Conservation (phyloP, 768 basidiomycete species). For the Ramaria sp. region DNA sequence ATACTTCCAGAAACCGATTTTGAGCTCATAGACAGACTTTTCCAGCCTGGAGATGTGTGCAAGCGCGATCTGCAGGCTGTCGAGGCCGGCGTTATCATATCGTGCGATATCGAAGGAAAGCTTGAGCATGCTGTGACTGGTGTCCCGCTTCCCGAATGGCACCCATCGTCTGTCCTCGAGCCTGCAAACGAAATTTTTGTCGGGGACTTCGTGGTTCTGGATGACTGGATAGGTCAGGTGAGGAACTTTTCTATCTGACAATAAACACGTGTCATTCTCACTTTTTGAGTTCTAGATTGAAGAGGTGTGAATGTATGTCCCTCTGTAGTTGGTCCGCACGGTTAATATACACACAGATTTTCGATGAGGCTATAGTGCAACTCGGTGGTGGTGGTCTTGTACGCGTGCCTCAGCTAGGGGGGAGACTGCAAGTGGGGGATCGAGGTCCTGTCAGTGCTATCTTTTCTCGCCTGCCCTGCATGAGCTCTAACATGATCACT, state of each 20-base stretch:
- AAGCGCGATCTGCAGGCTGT: constrained; percentile 70
- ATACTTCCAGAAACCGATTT: constrained; percentile 65
- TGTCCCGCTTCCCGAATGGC: constrained; percentile 53
- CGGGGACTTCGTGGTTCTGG: constrained; percentile 72
- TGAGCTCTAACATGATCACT: constrained; percentile 7
- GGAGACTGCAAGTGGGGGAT: constrained; percentile 66
- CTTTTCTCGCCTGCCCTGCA: neutral
- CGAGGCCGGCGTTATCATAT: constrained; percentile 65
- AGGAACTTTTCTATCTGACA: constrained; percentile 4
- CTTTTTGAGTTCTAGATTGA: constrained; percentile 40
- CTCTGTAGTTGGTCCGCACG: neutral
- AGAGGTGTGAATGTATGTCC: constrained; percentile 41
- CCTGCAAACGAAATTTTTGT: constrained; percentile 52
- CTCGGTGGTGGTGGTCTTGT: constrained; percentile 54
- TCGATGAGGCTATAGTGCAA: constrained; percentile 72
- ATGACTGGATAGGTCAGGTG: constrained; percentile 89
- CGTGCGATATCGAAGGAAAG: constrained; percentile 49
- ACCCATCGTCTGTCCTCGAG: constrained; percentile 44
- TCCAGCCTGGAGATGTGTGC: constrained; percentile 73
- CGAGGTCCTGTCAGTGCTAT: constrained; percentile 48
- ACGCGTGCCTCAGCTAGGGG: constrained; percentile 67
- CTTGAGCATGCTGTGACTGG: constrained; percentile 68
- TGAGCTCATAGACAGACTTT: constrained; percentile 61
- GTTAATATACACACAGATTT: constrained; percentile 41
- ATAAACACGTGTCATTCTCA: neutral